Evolutionary conservation across 2,329 filamentous ascomycete species (phyloP).

Genomic region (Diplocarpon rosae): DNA sequence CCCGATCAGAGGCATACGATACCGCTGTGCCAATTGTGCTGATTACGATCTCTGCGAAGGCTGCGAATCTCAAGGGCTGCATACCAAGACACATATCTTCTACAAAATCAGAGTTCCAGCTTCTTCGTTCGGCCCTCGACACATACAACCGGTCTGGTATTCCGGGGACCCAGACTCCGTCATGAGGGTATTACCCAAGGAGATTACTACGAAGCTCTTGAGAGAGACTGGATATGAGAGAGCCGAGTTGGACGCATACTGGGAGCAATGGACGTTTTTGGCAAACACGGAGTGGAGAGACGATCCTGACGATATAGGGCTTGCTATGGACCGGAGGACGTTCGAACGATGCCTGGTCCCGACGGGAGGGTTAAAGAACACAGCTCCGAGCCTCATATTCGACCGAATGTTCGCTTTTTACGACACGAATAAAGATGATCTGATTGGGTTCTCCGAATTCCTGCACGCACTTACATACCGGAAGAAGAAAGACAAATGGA

Average conservation of each 20-base stretch:
- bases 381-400: conserved; percentile 79
- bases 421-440: conserved; percentile 76
- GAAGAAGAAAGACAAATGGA: conserved; percentile 57
- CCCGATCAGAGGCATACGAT: conserved; percentile 85
- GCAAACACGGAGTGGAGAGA: conserved; percentile 75
- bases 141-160: conserved; percentile 77
- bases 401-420: conserved; percentile 97
- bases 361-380: conserved; percentile 66
- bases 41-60: conserved; percentile 94
- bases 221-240: conserved; percentile 70
- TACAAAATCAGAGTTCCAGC: conserved; percentile 91
- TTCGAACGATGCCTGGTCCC: conserved; percentile 88
- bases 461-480: conserved; percentile 67
- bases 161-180: conserved; percentile 72
- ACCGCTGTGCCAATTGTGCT: conserved; percentile 88
- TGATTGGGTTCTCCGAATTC: conserved; percentile 91
- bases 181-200: conserved; percentile 53
- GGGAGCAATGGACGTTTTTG: conserved; percentile 94
- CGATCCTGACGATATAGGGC: conserved; percentile 64
- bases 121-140: conserved; percentile 69
- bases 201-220: conserved; percentile 56
- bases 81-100: conserved; percentile 88
- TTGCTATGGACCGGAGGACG: conserved; percentile 84
- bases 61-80: conserved; percentile 65
- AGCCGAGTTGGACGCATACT: conserved; percentile 82